Evolutionary conservation across 768 basidiomycete species (phyloP), one percentile per base, ranked within the genome.

Genomic region (Tylopilus vinaceipallidus): DNA sequence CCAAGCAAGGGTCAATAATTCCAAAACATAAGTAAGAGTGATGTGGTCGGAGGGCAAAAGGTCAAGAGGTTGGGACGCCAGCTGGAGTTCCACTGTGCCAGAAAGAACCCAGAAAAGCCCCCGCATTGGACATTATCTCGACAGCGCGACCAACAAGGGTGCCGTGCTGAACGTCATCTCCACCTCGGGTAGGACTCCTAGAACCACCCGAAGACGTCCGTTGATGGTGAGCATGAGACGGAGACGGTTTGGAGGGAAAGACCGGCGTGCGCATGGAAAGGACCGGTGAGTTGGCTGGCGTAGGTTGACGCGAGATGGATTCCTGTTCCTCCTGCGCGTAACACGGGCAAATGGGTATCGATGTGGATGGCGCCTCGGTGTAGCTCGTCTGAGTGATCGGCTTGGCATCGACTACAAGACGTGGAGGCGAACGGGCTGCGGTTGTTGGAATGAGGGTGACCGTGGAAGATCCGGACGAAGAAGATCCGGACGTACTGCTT

Each of bases 111-210:
- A 93, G 62, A 58, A 86, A 83, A 37, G 88, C 87, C 17, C 88
- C 84, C 2, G 91, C 91, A 44, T 78, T 83, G 37, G 81, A 84
- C 50, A 93, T 86, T 34, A 94, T 88, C 45, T 86, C 89, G 17
- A 84, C 88, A 20, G 91, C 83, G 41, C 80, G 73, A 14, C 79
- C 77, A 20, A 80, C 79, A 19, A 85, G 68, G 32, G 73, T 77
- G 5, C 72, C 75, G 19, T 63, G 65, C 52, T 65, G 66, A 33
- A 67, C 62, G 16, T 65, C 59, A 32, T 61, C 64, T 37, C 50
- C 56, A 30, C 49, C 39, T 57, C 66, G 60, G 5, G 43, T 51
- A 19, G 66, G 66, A 49, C 66, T 68, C 20, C 54, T 54, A 26
- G 62, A 62, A 20, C 46, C 42, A 19, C 57, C 52, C 4, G 53